phyloP scores from a whole-genome alignment of 495 filamentous ascomycete species.

The Podospora bellae-mahoneyi region DNA sequence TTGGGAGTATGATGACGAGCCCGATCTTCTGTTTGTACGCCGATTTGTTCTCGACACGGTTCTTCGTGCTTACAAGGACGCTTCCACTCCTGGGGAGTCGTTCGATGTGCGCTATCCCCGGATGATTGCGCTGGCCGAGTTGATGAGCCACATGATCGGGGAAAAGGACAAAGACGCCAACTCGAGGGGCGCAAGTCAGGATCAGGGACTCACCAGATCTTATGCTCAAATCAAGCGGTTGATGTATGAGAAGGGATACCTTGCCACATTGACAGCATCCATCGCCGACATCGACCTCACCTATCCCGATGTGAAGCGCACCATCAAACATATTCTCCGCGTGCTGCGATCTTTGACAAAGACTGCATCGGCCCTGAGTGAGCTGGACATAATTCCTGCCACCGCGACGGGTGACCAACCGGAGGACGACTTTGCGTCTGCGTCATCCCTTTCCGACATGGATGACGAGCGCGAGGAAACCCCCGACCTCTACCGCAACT shows the following conservation, averaged over 20 bases:
- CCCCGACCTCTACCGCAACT: slow-evolving; percentile 94
- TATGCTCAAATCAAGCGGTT: slow-evolving; percentile 79
- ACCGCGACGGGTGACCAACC: slow-evolving; percentile 60
- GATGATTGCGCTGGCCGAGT: slow-evolving; percentile 78
- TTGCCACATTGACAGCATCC: slow-evolving; percentile 79
- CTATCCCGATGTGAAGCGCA: slow-evolving; percentile 85
- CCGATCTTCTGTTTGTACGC: slow-evolving; percentile 86
- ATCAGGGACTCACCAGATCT: slow-evolving; percentile 38
- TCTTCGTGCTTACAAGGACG: slow-evolving; percentile 87
- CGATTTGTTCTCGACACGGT: slow-evolving; percentile 93
- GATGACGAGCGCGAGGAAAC: slow-evolving; percentile 93
- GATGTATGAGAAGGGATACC: slow-evolving; percentile 98
- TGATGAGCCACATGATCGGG: slow-evolving; percentile 88
- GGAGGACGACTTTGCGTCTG: slow-evolving; percentile 85
- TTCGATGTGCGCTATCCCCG: slow-evolving; percentile 84
- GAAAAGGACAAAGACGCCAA: slow-evolving; percentile 60
- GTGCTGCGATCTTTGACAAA: slow-evolving; percentile 83
- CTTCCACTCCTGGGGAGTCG: slow-evolving; percentile 69
- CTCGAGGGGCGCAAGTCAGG: slow-evolving; percentile 36
- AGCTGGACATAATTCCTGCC: slow-evolving; percentile 65
- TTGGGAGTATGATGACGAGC: slow-evolving; percentile 72
- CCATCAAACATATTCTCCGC: slow-evolving; percentile 91
- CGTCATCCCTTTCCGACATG: slow-evolving; percentile 83
- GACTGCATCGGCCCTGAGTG: slow-evolving; percentile 79
- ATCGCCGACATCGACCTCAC: slow-evolving; percentile 95